A percentile compares a stretch with the other conserved stretches of the same genome.
Evolutionary conservation across 371 early-diverging fungal species (phyloP).

Genomic region (Saksenaea vasiformis): DNA sequence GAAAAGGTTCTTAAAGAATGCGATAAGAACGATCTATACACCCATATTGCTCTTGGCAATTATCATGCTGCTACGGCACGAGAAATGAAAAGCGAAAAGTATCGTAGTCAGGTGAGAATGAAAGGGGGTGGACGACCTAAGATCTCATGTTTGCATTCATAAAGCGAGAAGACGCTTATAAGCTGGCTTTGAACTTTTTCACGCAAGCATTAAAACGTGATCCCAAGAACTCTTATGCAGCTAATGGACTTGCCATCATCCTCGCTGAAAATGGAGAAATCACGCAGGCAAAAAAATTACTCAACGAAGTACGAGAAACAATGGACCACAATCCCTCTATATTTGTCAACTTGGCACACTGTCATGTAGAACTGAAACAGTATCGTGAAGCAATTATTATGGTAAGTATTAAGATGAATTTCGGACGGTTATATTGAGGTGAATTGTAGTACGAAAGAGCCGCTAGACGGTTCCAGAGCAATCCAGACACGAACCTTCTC

Average conservation of each 20-base stretch:
- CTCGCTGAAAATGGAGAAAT: constrained; percentile 75
- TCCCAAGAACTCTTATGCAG: constrained; percentile 70
- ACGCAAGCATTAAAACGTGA: constrained; percentile 78
- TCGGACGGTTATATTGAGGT: not conserved
- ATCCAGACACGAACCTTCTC: constrained; percentile 60
- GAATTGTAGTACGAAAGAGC: constrained; percentile 68
- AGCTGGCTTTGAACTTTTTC: constrained; percentile 81
- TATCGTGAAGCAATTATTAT: constrained; percentile 71
- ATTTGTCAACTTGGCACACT: constrained; percentile 81
- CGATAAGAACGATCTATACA: constrained; percentile 79
- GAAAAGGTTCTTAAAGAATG: constrained; percentile 79
- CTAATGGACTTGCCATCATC: constrained; percentile 79
- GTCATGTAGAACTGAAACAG: constrained; percentile 71
- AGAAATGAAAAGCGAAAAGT: constrained; percentile 49
- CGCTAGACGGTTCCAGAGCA: constrained; percentile 51
- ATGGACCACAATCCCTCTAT: constrained; percentile 59
- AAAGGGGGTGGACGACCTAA: constrained; percentile 1
- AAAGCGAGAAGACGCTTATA: constrained; percentile 58
- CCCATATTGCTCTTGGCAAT: constrained; percentile 84
- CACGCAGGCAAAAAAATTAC: constrained; percentile 73
- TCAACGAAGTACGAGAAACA: constrained; percentile 71
- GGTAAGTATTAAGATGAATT: constrained; percentile 23
- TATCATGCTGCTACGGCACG: constrained; percentile 68
- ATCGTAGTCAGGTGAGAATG: constrained; percentile 27
- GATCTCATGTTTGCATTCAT: not conserved